Evolutionary conservation across 2,329 filamentous ascomycete species (phyloP), one percentile per base, ranked within the genome.

Genomic region (Beauveria rudraprayagi): DNA sequence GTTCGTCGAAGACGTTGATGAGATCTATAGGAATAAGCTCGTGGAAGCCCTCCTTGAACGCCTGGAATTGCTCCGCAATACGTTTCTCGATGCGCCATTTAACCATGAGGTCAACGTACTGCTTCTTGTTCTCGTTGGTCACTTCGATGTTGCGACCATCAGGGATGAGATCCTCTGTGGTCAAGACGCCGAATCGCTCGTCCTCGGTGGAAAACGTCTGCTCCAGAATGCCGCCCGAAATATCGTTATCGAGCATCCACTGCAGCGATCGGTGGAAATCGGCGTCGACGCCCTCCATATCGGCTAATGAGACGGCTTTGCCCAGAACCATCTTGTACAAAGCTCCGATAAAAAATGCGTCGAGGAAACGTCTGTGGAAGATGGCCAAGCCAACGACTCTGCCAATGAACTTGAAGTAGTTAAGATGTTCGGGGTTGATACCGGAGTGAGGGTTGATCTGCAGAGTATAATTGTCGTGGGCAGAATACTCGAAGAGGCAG

Each of bases 321-420:
- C 90, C 88, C 64, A 99, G 78, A 72, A 99, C 89, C 94, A 99
- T 99, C 83, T 99, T 99, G 84, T 99, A 99, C 70, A 99, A 87
- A 34, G 94, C 94, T 54, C 94, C 94, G 71, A 99, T 97, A 76
- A 99, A 99, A 81, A 99, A 99, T 40, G 94, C 95, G 73, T 99
- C 94, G 65, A 99, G 79, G 83, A 99, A 99, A 56, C 94, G 88
- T 62, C 94, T 85, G 76, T 99, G 94, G 86, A 99, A 99, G 70
- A 99, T 99, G 63, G 94, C 93, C 67, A 99, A 77, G 63, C 94
- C 94, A 62, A 99, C 94, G 30, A 99, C 94, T 63, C 94, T 91
- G 54, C 94, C 94, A 70, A 99, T 99, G 72, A 99, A 99, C 76
- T 96, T 97, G 86, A 99, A 99, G 79, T 97, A 99, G 74, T 97